Base-by-base conservation (phyloP, 176 grass and related monocot species). In the Avena sativa region DNA sequence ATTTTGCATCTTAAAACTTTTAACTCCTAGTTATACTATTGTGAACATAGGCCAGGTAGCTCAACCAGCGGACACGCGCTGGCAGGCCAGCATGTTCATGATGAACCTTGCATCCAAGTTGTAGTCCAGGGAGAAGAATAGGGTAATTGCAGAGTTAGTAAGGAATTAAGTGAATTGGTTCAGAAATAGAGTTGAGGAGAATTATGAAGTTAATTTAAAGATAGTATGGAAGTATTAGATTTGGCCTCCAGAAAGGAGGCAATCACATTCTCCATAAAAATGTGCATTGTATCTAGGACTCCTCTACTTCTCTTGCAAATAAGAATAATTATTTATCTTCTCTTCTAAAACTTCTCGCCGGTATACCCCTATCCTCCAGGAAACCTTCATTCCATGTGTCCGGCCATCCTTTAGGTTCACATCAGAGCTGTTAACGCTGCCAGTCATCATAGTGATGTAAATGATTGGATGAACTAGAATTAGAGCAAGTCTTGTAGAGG, bases 101-200 rank as follows among this genome's bases (percentile, higher is more conserved):
- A 32, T 30, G 50, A 77, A 20, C 26, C 5, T 34, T 5, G 26
- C 74, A 77, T 77, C 73, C 26, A 77, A 51, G 49, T 20, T 55
- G 14, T 55, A 76, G 74, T 76, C 49, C 26, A 56, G 74, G 68
- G 50, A 77, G 49, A 55, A 11, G 74, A 76, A 53, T 76, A 32
- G 23, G 49, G 50, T 19, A 49, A 56, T 56, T 32, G 50, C 74
- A 19, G 25, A 53, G 74, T 12, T 14, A 11, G 14, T 32, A 55
- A 56, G 74, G 50, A 76, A 50, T 4, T 25, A 67, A 34, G 61
- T 67, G 16, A 30, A 52, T 20, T 52, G 11, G 46, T 52, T 81
- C 30, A 28, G 17, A 68, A 16, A 50, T 3, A 7, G 74, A 81
- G 16, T 34, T 0, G 28, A 52, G 61, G 61, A 52, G 62, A 67